phyloP scores from a whole-genome alignment of 371 early-diverging fungal genomes.

The Actinomortierella ambigua region DNA sequence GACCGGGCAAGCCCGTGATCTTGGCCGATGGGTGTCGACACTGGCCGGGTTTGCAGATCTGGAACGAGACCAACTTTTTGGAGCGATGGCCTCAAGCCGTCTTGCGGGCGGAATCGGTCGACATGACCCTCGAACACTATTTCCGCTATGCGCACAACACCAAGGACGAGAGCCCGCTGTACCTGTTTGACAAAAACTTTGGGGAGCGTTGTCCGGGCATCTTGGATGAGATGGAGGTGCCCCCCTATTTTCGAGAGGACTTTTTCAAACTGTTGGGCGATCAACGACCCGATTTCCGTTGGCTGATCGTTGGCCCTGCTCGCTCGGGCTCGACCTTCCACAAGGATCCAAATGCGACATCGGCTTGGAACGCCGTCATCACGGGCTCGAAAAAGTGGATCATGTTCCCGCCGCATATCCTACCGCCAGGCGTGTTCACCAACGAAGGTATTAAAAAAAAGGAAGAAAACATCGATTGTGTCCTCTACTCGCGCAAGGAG shows the following conservation, averaged over 20 bases:
- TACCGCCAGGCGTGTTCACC: conserved; percentile 75
- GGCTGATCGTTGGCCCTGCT: conserved; percentile 74
- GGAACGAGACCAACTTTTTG: conserved; percentile 52
- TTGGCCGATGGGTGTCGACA: conserved; percentile 59
- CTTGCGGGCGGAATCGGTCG: conserved; percentile 67
- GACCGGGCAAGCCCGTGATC: conserved; percentile 63
- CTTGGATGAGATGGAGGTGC: conserved; percentile 58
- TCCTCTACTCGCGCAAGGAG: no score
- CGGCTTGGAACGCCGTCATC: conserved; percentile 76
- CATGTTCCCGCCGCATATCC: conserved; percentile 63
- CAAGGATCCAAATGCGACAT: conserved; percentile 72
- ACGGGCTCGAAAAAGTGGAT: conserved; percentile 65
- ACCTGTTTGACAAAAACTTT: conserved; percentile 73
- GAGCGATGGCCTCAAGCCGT: conserved; percentile 47
- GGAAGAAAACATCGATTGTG: no score
- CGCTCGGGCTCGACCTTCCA: conserved; percentile 69
- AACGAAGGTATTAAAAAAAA: conserved; percentile 45
- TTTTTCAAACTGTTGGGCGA: conserved; percentile 58
- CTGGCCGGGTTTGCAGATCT: conserved; percentile 62
- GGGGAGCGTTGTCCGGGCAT: conserved; percentile 50
- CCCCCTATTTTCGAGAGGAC: conserved; percentile 65
- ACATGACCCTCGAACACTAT: conserved; percentile 58
- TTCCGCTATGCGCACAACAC: conserved; percentile 50
- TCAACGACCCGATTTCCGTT: conserved; percentile 68
- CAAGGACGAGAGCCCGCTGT: conserved; percentile 64